Evolutionary conservation across 2,329 filamentous ascomycete species (phyloP).

Genomic region (Chaetomiaceae sp.): DNA sequence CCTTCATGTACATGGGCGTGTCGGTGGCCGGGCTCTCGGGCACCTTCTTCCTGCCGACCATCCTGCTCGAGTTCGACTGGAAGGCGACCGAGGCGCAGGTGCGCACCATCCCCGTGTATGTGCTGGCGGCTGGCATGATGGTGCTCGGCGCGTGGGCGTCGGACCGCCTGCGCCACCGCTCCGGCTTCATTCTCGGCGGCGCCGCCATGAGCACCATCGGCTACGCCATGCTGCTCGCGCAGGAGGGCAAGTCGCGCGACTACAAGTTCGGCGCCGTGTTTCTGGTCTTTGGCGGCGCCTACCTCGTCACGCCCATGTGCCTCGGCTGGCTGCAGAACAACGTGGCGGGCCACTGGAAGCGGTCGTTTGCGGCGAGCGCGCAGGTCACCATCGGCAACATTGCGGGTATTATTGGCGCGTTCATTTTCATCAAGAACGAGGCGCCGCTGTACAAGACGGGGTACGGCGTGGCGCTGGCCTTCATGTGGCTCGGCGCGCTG

Average conservation of each 20-base stretch:
- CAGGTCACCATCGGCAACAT: slow-evolving; percentile 47
- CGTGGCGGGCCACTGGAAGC: slow-evolving; percentile 46
- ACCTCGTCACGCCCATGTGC: slow-evolving; percentile 29
- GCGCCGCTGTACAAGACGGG: slow-evolving; percentile 33
- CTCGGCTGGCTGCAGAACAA: slow-evolving; percentile 49
- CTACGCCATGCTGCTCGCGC: slow-evolving; percentile 31
- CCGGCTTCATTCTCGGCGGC: slow-evolving; percentile 30
- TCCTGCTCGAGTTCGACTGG: slow-evolving; percentile 36
- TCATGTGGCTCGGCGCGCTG: slow-evolving; percentile 30
- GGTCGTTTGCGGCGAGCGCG: slow-evolving; percentile 41
- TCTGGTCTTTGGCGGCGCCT: slow-evolving; percentile 31
- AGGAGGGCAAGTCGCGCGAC: slow-evolving; percentile 23
- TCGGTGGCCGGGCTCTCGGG: slow-evolving; percentile 27
- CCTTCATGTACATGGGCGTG: slow-evolving; percentile 22
- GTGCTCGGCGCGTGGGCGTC: slow-evolving; percentile 30
- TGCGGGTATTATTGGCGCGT: slow-evolving; percentile 32
- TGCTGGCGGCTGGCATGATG: slow-evolving; percentile 29
- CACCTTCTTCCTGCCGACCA: slow-evolving; percentile 37
- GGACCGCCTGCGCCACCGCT: slow-evolving; percentile 31
- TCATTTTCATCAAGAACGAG: slow-evolving; percentile 32
- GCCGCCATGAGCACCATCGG: slow-evolving; percentile 28
- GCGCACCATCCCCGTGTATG: slow-evolving; percentile 35
- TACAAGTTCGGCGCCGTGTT: slow-evolving; percentile 34
- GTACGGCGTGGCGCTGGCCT: slow-evolving; percentile 30
- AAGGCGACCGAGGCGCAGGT: slow-evolving; percentile 31